Conservation (phyloP, 176 grass and related monocot genomes). For the Musa acuminata region DNA sequence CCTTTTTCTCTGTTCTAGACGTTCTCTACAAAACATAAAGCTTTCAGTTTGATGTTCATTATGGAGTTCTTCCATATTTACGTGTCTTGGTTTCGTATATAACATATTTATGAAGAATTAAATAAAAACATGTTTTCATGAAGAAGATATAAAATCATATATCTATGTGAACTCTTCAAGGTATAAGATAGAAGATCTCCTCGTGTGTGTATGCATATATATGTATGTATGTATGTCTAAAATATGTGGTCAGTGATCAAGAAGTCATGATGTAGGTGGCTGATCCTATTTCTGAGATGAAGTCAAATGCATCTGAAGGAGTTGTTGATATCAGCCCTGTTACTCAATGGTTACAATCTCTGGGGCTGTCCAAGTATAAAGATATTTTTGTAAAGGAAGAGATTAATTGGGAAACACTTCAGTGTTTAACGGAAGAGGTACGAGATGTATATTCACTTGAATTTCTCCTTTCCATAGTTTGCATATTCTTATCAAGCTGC, state of each 20-base stretch:
- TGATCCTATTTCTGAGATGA: slow-evolving; percentile 27
- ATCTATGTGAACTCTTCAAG: neutral
- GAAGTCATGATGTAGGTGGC: slow-evolving; percentile 37
- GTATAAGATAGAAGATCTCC: neutral
- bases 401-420: slow-evolving; percentile 77
- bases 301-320: slow-evolving; percentile 24
- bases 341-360: slow-evolving; percentile 57
- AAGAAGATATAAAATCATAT: neutral
- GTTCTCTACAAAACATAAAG: neutral
- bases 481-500: neutral
- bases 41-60: neutral
- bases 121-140: neutral
- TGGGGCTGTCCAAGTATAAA: slow-evolving; percentile 73
- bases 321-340: slow-evolving; percentile 34
- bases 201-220: no score
- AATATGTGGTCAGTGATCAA: slow-evolving; percentile 4
- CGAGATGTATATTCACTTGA: neutral
- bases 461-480: neutral
- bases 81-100: neutral
- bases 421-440: slow-evolving; percentile 95
- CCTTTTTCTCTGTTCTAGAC: neutral
- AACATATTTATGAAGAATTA: neutral
- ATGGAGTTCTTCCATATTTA: neutral
- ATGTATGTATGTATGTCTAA: neutral
- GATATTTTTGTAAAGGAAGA: slow-evolving; percentile 79